Conservation (phyloP, 352 stramenopile genomes). For the Albugo laibachii region DNA sequence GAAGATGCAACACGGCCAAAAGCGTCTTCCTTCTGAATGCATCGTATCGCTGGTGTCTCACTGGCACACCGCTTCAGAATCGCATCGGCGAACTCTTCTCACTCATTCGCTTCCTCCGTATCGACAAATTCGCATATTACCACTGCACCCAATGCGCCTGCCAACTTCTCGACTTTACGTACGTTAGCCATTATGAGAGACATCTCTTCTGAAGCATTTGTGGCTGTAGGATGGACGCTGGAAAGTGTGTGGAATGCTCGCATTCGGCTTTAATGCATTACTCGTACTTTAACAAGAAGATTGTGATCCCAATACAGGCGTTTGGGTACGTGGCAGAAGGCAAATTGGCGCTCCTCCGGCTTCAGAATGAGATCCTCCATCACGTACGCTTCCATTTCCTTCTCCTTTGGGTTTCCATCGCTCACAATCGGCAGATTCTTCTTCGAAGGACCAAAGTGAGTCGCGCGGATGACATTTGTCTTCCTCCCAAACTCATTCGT, state of each 20-base stretch:
- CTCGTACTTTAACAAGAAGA: conserved; percentile 96
- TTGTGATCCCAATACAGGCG: conserved; percentile 96
- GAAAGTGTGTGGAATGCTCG: conserved; percentile 81
- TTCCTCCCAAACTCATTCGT: conserved; percentile 75
- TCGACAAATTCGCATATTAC: conserved; percentile 97
- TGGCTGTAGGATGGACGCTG: conserved; percentile 15
- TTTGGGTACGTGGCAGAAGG: conserved; percentile 87
- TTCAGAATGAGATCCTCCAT: conserved; percentile 87
- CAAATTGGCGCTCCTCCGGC: conserved; percentile 87
- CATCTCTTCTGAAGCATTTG: not conserved
- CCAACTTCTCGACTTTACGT: conserved; percentile 91
- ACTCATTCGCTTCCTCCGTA: conserved; percentile 92
- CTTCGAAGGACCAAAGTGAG: conserved; percentile 96
- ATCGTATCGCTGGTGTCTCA: conserved; percentile 95
- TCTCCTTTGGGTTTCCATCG: conserved; percentile 10
- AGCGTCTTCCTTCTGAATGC: conserved; percentile 93
- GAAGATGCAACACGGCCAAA: conserved; percentile 88
- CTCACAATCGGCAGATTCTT: conserved; percentile 67
- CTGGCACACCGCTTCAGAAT: conserved; percentile 92
- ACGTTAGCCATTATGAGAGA: conserved; percentile 18
- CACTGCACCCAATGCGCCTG: conserved; percentile 90
- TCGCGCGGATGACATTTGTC: conserved; percentile 87
- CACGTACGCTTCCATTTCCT: conserved; percentile 26
- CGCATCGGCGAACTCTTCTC: conserved; percentile 90
- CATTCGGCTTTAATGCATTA: conserved; percentile 93